Evolutionary conservation across 805 yeast species (phyloP), one percentile per base, ranked within the genome.

Genomic region (Metschnikowia aberdeeniae): DNA sequence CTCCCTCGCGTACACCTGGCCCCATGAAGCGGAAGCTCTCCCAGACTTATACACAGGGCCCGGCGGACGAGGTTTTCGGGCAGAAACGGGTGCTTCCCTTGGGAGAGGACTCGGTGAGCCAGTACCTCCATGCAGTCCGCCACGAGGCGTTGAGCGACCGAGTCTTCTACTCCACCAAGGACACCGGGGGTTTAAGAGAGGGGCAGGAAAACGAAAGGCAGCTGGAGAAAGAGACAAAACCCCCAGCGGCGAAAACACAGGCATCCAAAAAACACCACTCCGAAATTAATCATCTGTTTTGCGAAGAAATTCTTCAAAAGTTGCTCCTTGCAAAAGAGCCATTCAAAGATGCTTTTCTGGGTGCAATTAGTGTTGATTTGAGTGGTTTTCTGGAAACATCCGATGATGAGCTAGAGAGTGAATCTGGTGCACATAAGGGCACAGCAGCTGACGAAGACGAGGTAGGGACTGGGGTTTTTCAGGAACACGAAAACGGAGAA

Each of bases 1-100:
- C 26, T 22, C 26, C 2, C 8, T 29, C 31, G 31, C 31, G 7
- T n/a, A 29, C 5, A 22, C 26, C 4, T 22, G 8, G 8, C 26
- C 8, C 28, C 30, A 31, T 31, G 42, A 39, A 39, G 35, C 42
- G 42, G 13, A 34, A 35, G 35, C 24, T 38, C 32, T 9, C 36
- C 33, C 7, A 34, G 7, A 26, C 31, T 19, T 54, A 55, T 31
- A 55, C 57, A 3, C 56, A 50, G 26, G 63, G 62, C 9, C 60
- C 60, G 3, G 49, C 62, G 20, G 67, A 63, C 39, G 54, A 47
- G 14, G 42, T 49, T 8, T 64, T 64, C 47, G 68, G 68, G 20
- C 70, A 66, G 48, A 61, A 60, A 38, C 48, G 58, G 13, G 70
- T 63, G 8, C 58, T 66, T 36, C 62, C 66, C 12, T 11, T 33